phyloP scores from a whole-genome alignment of 2,329 filamentous ascomycete species.

The Curvularia verruculosa region DNA sequence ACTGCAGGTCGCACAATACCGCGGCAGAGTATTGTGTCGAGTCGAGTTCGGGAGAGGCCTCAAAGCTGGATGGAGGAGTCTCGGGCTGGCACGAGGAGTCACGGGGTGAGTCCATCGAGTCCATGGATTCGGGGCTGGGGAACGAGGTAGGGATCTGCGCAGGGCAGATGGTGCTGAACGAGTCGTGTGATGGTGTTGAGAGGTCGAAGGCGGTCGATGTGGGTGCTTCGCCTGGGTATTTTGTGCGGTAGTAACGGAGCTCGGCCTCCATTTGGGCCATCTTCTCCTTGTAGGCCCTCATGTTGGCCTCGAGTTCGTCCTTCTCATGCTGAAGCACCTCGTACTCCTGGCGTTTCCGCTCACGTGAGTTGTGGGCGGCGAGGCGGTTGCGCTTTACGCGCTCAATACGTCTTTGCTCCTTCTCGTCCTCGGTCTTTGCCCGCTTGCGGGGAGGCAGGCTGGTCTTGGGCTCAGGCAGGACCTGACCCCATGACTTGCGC shows the following conservation, averaged over 20 bases:
- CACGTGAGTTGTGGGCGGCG: constrained; percentile 93
- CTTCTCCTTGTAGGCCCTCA: constrained; percentile 60
- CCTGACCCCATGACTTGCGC: constrained; percentile 98
- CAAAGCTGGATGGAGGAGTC: constrained; percentile 48
- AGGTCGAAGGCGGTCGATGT: constrained; percentile 27
- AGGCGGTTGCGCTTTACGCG: constrained; percentile 95
- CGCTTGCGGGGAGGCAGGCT: constrained; percentile 95
- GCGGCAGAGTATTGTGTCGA: constrained; percentile 99
- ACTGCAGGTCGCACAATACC: constrained; percentile 99
- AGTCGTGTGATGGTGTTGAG: constrained; percentile 31
- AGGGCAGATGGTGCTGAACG: constrained; percentile 43
- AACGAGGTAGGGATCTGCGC: constrained; percentile 43
- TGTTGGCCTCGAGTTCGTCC: constrained; percentile 67
- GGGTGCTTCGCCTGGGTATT: constrained; percentile 40
- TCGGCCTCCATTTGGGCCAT: constrained; percentile 58
- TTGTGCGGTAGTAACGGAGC: constrained; percentile 48
- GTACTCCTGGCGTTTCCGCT: constrained; percentile 89
- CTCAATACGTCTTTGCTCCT: constrained; percentile 96
- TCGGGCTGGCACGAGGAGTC: constrained; percentile 48
- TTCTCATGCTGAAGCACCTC: constrained; percentile 77
- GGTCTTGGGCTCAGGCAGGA: constrained; percentile 94
- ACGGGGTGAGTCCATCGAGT: constrained; percentile 49
- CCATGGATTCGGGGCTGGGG: constrained; percentile 47
- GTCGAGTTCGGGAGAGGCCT: constrained; percentile 70
- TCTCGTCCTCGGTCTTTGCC: constrained; percentile 98